A percentile compares a stretch with the other conserved stretches of the same genome.
These are phyloP conservation scores for Claviceps arundinis DNA, from an alignment of 2,329 filamentous ascomycete species.

Conservation along the genomic window DNA sequence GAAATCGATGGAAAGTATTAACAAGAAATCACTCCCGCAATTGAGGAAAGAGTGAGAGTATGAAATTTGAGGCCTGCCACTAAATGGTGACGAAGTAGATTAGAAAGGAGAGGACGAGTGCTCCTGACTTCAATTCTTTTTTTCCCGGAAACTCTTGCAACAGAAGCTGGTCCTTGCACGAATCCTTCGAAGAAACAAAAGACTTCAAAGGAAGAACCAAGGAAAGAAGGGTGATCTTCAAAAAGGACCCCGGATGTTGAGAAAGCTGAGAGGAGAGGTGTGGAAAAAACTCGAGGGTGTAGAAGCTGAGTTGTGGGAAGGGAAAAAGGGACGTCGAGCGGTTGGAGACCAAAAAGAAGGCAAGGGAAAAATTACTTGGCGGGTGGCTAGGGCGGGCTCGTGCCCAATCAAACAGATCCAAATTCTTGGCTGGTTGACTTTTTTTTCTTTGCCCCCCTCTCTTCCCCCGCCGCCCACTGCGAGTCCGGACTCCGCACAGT, in stretches of 20 bases:
- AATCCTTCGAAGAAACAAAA: conserved; percentile 26
- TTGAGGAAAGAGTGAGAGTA: conserved; percentile 14
- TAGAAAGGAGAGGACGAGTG: conserved; percentile 21
- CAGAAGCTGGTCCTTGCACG: conserved; percentile 19
- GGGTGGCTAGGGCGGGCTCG: conserved; percentile 20
- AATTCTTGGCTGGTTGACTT: neutral
- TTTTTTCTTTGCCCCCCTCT: conserved; percentile 1
- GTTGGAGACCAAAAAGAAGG: conserved; percentile 17
- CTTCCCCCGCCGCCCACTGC: neutral
- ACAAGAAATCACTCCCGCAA: conserved; percentile 16
- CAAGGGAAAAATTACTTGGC: conserved; percentile 22
- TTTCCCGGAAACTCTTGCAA: conserved; percentile 20
- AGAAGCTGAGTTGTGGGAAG: conserved; percentile 21
- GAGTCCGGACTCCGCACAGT: too few species aligned
- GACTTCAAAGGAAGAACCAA: conserved; percentile 35
- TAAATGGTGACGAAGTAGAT: conserved; percentile 4
- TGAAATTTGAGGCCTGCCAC: conserved; percentile 14
- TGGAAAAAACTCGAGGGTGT: conserved; percentile 18
- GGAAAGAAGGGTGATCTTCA: conserved; percentile 23
- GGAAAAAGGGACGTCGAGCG: conserved; percentile 13
- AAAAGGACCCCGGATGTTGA: conserved; percentile 14
- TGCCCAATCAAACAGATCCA: conserved; percentile 7
- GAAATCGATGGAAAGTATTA: conserved; percentile 7
- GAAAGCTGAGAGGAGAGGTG: conserved; percentile 16
- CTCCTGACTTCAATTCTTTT: conserved; percentile 19